These are phyloP conservation scores for Xenosphaeropsis pyriputrescens DNA, from an alignment of 2,329 filamentous ascomycete genomes.

Conservation along the genomic window DNA sequence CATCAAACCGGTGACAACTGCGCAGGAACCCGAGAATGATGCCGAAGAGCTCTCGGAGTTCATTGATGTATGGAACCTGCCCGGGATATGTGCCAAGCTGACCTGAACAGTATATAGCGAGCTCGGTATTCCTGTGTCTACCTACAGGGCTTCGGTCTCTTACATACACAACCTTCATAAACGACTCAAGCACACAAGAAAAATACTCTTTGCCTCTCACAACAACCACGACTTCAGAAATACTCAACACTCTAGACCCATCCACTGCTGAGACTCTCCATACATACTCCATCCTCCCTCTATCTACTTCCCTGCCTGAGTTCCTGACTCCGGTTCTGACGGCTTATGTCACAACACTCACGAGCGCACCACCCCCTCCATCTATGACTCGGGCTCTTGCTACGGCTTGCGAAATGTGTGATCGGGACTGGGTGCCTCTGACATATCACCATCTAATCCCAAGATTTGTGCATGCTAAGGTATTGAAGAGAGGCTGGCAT, in stretches of 20 bases:
- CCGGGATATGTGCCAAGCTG: not conserved
- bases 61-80: conserved; percentile 23
- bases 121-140: conserved; percentile 51
- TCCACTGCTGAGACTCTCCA: conserved; percentile 50
- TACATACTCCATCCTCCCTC: conserved; percentile 44
- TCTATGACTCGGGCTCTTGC: conserved; percentile 34
- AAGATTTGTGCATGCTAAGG: conserved; percentile 61
- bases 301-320: conserved; percentile 25
- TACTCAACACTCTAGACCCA: conserved; percentile 35
- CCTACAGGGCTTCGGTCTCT: conserved; percentile 45
- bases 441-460: conserved; percentile 83
- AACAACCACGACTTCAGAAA: conserved; percentile 16
- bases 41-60: conserved; percentile 63
- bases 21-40: conserved; percentile 8
- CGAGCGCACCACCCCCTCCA: conserved; percentile 49
- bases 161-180: conserved; percentile 40
- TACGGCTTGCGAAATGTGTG: conserved; percentile 61
- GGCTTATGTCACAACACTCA: conserved; percentile 42
- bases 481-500: conserved; percentile 67
- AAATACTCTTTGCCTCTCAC: conserved; percentile 44
- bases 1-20: conserved; percentile 7
- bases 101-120: conserved; percentile 47
- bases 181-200: conserved; percentile 30
- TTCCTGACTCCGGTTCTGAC: conserved; percentile 51
- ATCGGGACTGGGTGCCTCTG: conserved; percentile 56